A percentile compares a stretch with the other conserved stretches of the same genome.
These are phyloP conservation scores for Fusarium agapanthi DNA, from an alignment of 2,329 filamentous ascomycete species.

Conservation along the genomic window DNA sequence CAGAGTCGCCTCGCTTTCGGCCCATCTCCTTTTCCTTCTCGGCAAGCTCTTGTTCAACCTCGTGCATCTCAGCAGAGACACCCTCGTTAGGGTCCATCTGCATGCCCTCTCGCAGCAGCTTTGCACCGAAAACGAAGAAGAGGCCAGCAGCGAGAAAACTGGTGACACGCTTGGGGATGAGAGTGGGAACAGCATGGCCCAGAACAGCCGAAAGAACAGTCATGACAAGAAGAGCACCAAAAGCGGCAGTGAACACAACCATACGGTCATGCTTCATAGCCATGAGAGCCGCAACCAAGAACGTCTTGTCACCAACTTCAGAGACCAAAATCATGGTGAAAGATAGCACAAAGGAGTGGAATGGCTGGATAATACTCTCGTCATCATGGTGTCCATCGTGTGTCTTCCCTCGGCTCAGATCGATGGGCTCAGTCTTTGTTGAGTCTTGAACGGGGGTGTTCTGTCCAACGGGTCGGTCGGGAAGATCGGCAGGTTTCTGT, in stretches of 20 bases:
- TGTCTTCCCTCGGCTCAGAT: slow-evolving; percentile 49
- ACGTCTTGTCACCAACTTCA: slow-evolving; percentile 98
- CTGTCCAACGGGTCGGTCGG: slow-evolving; percentile 78
- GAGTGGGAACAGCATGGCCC: slow-evolving; percentile 88
- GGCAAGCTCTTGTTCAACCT: slow-evolving; percentile 92
- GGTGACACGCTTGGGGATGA: slow-evolving; percentile 91
- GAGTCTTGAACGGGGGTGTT: slow-evolving; percentile 74
- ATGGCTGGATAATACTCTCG: slow-evolving; percentile 76
- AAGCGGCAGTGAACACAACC: slow-evolving; percentile 94
- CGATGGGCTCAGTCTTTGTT: slow-evolving; percentile 70
- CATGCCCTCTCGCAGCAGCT: slow-evolving; percentile 85
- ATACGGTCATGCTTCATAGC: slow-evolving; percentile 97
- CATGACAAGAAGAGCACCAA: slow-evolving; percentile 90
- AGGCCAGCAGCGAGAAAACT: slow-evolving; percentile 85
- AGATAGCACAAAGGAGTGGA: slow-evolving; percentile 90
- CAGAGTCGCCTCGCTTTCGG: slow-evolving; percentile 68
- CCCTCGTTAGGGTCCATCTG: slow-evolving; percentile 90
- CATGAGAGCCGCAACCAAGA: slow-evolving; percentile 96
- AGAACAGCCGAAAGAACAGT: slow-evolving; percentile 92
- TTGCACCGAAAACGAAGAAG: slow-evolving; percentile 89
- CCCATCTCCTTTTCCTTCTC: slow-evolving; percentile 87
- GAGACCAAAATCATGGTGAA: slow-evolving; percentile 98
- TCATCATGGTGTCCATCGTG: slow-evolving; percentile 59
- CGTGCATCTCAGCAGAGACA: slow-evolving; percentile 96
- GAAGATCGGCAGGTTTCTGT: slow-evolving; percentile 84